Conservation (phyloP, 345 rosid species). For the Eucalyptus lansdowneana region DNA sequence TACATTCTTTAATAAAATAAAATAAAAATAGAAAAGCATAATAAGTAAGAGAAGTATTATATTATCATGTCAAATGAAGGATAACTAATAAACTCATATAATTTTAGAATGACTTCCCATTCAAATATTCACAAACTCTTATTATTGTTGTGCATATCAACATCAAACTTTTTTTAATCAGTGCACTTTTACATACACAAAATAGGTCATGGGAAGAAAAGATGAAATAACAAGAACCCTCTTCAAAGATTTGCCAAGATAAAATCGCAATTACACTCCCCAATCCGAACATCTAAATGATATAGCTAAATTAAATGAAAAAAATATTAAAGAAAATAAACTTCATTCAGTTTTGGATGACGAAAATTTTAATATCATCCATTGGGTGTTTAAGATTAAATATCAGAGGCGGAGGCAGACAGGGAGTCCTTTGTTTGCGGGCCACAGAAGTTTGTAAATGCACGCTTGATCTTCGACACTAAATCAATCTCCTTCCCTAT, state of each 20-base stretch:
- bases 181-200: background rate
- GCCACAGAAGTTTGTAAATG: background rate
- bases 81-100: no score
- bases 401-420: no score
- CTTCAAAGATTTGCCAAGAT: background rate
- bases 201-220: background rate
- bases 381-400: no score
- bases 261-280: background rate
- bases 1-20: no score
- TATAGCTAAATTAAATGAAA: background rate
- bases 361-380: background rate
- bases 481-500: background rate
- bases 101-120: background rate
- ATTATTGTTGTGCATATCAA: background rate
- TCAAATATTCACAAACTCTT: no score
- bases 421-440: no score
- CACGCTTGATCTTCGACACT: background rate
- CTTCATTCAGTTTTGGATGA: background rate
- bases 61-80: no score
- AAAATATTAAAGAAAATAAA: no score
- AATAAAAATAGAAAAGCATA: no score
- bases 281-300: background rate
- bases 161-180: background rate
- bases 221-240: background rate
- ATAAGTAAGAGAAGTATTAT: no score